These are phyloP conservation scores for Psidium guajava DNA, from an alignment of 345 rosid genomes.

Conservation along the genomic window DNA sequence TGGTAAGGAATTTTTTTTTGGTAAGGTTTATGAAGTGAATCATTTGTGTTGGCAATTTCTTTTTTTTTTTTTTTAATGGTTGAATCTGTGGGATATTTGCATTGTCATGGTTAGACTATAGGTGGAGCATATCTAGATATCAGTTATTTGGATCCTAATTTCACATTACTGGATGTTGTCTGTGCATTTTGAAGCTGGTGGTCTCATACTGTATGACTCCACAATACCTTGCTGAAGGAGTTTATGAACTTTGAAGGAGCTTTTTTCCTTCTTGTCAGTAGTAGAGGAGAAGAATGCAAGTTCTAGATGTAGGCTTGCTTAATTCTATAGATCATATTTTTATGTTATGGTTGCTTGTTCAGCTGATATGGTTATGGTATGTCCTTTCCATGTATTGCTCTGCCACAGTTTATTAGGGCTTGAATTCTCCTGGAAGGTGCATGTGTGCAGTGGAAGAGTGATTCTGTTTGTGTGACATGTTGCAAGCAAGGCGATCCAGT, in stretches of 20 bases:
- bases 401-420: neutral
- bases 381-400: neutral
- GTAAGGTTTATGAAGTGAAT: neutral
- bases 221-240: neutral
- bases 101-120: neutral
- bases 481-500: neutral
- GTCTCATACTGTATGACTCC: neutral
- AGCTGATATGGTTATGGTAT: neutral
- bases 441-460: neutral
- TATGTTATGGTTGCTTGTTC: neutral
- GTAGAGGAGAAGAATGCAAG: neutral
- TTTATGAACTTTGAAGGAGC: neutral
- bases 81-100: neutral
- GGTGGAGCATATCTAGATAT: neutral
- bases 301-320: neutral
- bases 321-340: neutral
- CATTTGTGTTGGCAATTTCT: neutral
- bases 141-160: neutral
- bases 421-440: neutral
- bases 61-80: neutral
- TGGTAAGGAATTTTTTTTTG: no score
- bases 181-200: neutral
- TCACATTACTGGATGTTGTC: neutral
- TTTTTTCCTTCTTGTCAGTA: neutral
- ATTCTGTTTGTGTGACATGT: neutral